Base-by-base conservation (phyloP, 2,329 filamentous ascomycete genomes). In the Ceratocystis eucalypticola region DNA sequence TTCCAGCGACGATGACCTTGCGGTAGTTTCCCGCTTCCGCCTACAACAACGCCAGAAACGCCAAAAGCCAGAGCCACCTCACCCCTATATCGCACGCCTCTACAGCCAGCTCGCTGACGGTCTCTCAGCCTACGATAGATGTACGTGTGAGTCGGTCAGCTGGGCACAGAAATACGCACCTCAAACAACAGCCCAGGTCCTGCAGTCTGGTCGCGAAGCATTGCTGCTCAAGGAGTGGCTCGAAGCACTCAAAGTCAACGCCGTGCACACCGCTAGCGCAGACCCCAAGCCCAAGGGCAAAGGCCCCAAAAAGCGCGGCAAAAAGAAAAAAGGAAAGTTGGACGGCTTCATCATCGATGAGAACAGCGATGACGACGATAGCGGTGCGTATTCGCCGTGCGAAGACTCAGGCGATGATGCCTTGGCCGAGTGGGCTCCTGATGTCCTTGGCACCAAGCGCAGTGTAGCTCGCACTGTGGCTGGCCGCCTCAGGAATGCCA, bases 151-250 rank as follows among this genome's bases (percentile, higher is more conserved):
- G 72, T 79, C 78, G 1, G 76, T 81, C 33, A 76, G 84, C 7
- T 99, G 94, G 94, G 74, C 80, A 1, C 87, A 93, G 50, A 96
- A 97, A 72, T 96, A 97, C 75, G 84, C 88, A 0, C 94, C 94
- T 0, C 76, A 74, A 30, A 78, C 76, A 45, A 85, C 90, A 1
- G 78, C 78, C 3, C 85, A 93, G 67, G 86, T 97, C 0, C 78
- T 99, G 10, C 92, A 96, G 71, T 74, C 78, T 17, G 87, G 88
- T 1, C 82, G 79, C 57, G 90, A 96, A 73, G 84, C 85, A 1
- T 72, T 79, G 1, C 77, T 93, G 7, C 76, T 99, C 28, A 86
- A 85, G 67, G 84, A 93, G 68, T 99, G 94, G 94, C 78, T 99
- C 6, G 80, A 84, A 67, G 84, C 82, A 44, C 80, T 96, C 59